Percentiles rank a stretch among this genome's conserved stretches.
phyloP scores from a whole-genome alignment of 371 early-diverging fungal species.

The Parasitella parasitica region DNA sequence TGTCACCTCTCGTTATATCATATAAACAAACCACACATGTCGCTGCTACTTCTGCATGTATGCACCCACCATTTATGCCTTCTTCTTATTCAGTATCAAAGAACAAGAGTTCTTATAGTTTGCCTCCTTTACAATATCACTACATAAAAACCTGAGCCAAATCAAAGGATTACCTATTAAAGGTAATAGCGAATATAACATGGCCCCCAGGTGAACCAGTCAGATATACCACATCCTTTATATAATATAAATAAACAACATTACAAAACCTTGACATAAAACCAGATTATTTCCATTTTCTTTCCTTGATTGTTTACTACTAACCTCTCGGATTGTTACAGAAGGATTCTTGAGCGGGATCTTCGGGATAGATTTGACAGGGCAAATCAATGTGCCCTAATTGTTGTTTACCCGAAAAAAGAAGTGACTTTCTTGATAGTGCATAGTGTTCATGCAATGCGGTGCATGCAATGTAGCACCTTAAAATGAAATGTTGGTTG shows the following conservation, averaged over 20 bases:
- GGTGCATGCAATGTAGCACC: not conserved
- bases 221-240: not conserved
- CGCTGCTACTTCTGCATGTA: slow-evolving; percentile 4
- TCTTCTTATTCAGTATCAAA: not conserved
- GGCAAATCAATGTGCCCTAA: not conserved
- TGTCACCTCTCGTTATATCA: not conserved
- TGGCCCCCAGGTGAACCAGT: not conserved
- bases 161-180: not conserved
- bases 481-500: not conserved
- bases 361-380: slow-evolving; percentile 2
- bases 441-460: not conserved
- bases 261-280: not conserved
- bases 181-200: not conserved
- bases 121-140: slow-evolving; percentile 6
- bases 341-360: not conserved
- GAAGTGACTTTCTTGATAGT: too few relatives aligned
- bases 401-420: not conserved
- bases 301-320: not conserved
- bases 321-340: not conserved
- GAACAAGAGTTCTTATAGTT: not conserved
- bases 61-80: slow-evolving; percentile 4
- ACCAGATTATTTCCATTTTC: not conserved
- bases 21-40: not conserved
- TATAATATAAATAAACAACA: not conserved
- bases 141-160: not conserved